phyloP scores from a whole-genome alignment of 768 basidiomycete genomes.

The Phallus indusiatus region DNA sequence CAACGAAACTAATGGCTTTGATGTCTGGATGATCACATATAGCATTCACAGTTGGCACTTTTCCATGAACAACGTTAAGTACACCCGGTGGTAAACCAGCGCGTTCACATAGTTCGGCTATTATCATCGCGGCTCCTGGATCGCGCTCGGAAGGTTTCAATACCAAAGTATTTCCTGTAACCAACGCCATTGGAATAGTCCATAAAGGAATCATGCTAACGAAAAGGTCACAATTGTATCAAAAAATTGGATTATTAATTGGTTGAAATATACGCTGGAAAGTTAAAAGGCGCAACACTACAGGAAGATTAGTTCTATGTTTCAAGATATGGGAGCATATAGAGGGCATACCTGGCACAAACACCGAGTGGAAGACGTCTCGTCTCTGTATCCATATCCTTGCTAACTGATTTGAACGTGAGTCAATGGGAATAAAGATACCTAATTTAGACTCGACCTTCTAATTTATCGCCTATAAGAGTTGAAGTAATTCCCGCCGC shows the following conservation, averaged over 20 bases:
- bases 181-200: slow-evolving; percentile 77
- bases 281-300: slow-evolving; percentile 69
- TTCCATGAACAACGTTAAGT: slow-evolving; percentile 86
- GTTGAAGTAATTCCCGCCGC: slow-evolving; percentile 75
- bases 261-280: slow-evolving; percentile 57
- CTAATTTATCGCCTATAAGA: slow-evolving; percentile 84
- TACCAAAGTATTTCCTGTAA: slow-evolving; percentile 89
- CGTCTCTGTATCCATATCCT: slow-evolving; percentile 93
- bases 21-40: slow-evolving; percentile 90
- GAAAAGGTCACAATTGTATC: not conserved
- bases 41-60: slow-evolving; percentile 80
- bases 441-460: slow-evolving; percentile 49
- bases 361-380: slow-evolving; percentile 82
- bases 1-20: slow-evolving; percentile 94
- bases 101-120: slow-evolving; percentile 86
- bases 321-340: not conserved
- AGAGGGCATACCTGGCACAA: slow-evolving; percentile 32
- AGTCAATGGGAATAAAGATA: no score
- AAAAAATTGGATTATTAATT: no score
- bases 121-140: slow-evolving; percentile 96
- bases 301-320: not conserved
- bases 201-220: slow-evolving; percentile 84
- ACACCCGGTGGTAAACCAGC: slow-evolving; percentile 86
- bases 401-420: slow-evolving; percentile 43
- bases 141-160: slow-evolving; percentile 96